Conservation (phyloP, 2,329 filamentous ascomycete species). For the Sphaerulina musiva region DNA sequence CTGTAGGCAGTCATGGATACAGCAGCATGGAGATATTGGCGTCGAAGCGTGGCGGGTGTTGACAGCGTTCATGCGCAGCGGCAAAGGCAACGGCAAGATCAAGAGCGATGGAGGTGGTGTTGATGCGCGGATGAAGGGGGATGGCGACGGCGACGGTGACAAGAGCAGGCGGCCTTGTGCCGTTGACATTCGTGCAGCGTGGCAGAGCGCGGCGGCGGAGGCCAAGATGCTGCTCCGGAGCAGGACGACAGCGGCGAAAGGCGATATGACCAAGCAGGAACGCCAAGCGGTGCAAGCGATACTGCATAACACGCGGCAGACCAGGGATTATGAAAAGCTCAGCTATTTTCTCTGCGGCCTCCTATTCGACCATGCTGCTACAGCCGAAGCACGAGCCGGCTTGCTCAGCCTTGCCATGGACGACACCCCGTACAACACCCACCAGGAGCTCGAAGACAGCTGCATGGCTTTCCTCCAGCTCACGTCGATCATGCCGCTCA, state of each 20-base stretch:
- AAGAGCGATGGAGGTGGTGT: not conserved
- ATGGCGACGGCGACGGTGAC: too few relatives aligned
- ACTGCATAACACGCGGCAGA: slow-evolving; percentile 9
- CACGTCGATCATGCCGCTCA: slow-evolving; percentile 35
- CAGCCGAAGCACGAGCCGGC: slow-evolving; percentile 27
- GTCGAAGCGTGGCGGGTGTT: slow-evolving; percentile 27
- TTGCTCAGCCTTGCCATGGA: slow-evolving; percentile 39
- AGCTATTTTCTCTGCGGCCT: slow-evolving; percentile 39
- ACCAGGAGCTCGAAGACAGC: slow-evolving; percentile 37
- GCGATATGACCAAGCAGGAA: slow-evolving; percentile 10
- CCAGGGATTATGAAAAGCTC: slow-evolving; percentile 36
- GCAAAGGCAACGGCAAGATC: slow-evolving; percentile 12
- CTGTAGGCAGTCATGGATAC: slow-evolving; percentile 36
- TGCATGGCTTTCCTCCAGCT: slow-evolving; percentile 41
- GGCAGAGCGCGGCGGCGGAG: slow-evolving; percentile 20
- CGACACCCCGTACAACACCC: slow-evolving; percentile 37
- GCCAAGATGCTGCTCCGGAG: slow-evolving; percentile 10
- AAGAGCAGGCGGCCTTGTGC: slow-evolving; percentile 10
- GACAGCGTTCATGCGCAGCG: slow-evolving; percentile 18
- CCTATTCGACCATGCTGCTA: slow-evolving; percentile 31
- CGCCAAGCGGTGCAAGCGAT: slow-evolving; percentile 12
- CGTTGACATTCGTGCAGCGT: slow-evolving; percentile 21
- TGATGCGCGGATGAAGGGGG: slow-evolving; percentile 3
- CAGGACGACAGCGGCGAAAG: not conserved
- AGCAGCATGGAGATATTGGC: slow-evolving; percentile 26